Base-by-base conservation (phyloP, 2,329 filamentous ascomycete species). In the Chaetomiaceae sp. region DNA sequence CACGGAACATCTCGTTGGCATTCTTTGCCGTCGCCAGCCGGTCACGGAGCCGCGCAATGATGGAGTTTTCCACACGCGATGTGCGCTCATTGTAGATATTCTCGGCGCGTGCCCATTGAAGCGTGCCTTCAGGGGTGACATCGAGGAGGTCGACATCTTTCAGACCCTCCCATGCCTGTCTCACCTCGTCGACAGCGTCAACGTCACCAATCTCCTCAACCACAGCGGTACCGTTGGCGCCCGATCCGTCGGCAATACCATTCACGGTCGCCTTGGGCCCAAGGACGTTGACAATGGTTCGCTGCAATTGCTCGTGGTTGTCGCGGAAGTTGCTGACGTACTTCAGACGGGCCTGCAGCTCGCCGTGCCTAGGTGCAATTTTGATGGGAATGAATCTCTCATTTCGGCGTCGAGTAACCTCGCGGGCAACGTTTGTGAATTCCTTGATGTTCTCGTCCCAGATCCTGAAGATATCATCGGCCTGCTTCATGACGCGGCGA, bases 321-420 rank as follows among this genome's bases (percentile, higher is more conserved):
- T 92, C 88, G 23, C 94, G 85, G 75, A 99, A 99, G 18, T 89
- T 96, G 64, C 85, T 84, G 59, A 99, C 90, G 68, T 99, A 99
- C 65, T 89, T 90, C 61, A 99, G 78, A 38, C 94, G 85, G 58
- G 94, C 86, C 70, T 97, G 90, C 23, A 94, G 88, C 68, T 92
- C 88, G 34, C 83, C 85, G 67, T 99, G 94, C 63, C 89, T 87
- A 56, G 90, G 87, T 59, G 79, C 82, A 68, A 99, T 91, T 74
- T 97, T 97, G 76, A 99, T 97, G 4, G 92, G 91, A 59, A 99
- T 96, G 69, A 99, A 99, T 69, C 95, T 96, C 70, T 97, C 95
- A 65, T 96, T 95, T 62, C 94, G 84, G 62, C 91, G 87, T 59
- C 92, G 83, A 3, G 90, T 96, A 6, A 95, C 90, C 65, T 99